A percentile compares a stretch with the other conserved stretches of the same genome.
Evolutionary conservation across 768 basidiomycete species (phyloP).

Genomic region (Lanmaoa pseudosensibilis): DNA sequence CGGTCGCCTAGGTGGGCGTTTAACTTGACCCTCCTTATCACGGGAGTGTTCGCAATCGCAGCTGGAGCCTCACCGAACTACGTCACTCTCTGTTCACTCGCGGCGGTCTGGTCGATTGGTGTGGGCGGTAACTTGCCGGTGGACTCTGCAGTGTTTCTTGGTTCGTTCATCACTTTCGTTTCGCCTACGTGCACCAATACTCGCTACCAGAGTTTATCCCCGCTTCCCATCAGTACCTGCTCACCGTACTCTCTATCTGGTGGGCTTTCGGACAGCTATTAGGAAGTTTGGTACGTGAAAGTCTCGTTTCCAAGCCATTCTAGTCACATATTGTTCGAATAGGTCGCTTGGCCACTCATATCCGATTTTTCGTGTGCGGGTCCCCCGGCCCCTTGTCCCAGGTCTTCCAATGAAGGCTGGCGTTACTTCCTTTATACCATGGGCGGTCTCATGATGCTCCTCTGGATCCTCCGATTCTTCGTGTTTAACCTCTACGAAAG

Average conservation of each 20-base stretch:
- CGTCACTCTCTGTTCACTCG: constrained; percentile 49
- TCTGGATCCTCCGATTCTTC: constrained; percentile 64
- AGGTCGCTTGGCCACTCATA: constrained; percentile 75
- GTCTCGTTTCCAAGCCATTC: not conserved
- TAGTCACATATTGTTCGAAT: not conserved
- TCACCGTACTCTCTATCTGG: constrained; percentile 75
- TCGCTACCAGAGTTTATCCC: constrained; percentile 59
- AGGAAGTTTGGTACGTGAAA: constrained; percentile 44
- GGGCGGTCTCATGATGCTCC: constrained; percentile 66
- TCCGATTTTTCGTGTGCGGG: constrained; percentile 62
- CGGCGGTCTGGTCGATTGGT: constrained; percentile 62
- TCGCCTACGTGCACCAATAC: not conserved
- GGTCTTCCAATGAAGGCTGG: constrained; percentile 67
- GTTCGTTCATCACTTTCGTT: constrained; percentile 34
- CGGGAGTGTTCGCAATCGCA: constrained; percentile 62
- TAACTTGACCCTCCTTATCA: constrained; percentile 68
- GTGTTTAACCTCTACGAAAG: constrained; percentile 67
- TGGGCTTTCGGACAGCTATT: constrained; percentile 78
- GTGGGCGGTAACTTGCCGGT: constrained; percentile 76
- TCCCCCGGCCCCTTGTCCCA: constrained; percentile 49
- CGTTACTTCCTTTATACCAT: constrained; percentile 72
- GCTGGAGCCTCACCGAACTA: constrained; percentile 60
- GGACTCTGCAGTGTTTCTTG: constrained; percentile 74
- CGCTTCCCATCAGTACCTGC: constrained; percentile 69
- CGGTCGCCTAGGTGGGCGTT: constrained; percentile 52